Evolutionary conservation across 352 stramenopile genomes (phyloP).

Genomic region (Pythium aristosporum): DNA sequence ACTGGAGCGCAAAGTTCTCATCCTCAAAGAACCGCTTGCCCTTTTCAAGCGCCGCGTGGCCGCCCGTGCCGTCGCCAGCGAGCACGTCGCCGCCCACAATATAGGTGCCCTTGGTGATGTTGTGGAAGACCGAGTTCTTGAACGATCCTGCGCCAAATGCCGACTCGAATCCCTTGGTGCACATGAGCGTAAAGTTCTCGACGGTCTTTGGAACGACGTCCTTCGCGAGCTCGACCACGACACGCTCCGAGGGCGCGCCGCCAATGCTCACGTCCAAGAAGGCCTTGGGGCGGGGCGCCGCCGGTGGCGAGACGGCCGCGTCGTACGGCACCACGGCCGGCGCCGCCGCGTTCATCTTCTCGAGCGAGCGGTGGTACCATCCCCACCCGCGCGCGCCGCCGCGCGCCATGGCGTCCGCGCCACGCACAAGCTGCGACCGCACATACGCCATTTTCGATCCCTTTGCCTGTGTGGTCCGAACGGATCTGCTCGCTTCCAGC

Average conservation of each 20-base stretch:
- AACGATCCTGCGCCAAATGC: slow-evolving; percentile 69
- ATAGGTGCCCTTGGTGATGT: slow-evolving; percentile 82
- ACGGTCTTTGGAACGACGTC: slow-evolving; percentile 79
- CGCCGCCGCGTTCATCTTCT: slow-evolving; percentile 81
- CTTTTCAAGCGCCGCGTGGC: slow-evolving; percentile 66
- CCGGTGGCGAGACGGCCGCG: slow-evolving; percentile 51
- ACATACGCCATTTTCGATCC: slow-evolving; percentile 53
- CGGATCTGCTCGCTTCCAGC: slow-evolving; percentile 32
- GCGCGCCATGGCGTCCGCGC: slow-evolving; percentile 52
- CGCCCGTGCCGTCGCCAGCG: slow-evolving; percentile 69
- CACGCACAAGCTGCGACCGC: slow-evolving; percentile 59
- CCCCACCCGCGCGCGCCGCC: slow-evolving; percentile 70
- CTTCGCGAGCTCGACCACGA: slow-evolving; percentile 81
- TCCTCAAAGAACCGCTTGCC: slow-evolving; percentile 81
- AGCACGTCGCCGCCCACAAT: slow-evolving; percentile 74
- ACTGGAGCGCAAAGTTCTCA: slow-evolving; percentile 87
- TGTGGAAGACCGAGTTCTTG: slow-evolving; percentile 85
- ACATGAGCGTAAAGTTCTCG: slow-evolving; percentile 79
- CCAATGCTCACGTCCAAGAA: slow-evolving; percentile 86
- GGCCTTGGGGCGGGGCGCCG: slow-evolving; percentile 57
- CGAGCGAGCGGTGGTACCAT: slow-evolving; percentile 82
- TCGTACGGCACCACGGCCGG: slow-evolving; percentile 61
- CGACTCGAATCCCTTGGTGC: slow-evolving; percentile 65
- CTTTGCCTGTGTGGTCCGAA: slow-evolving; percentile 23
- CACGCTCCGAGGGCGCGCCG: slow-evolving; percentile 65